Evolutionary conservation across 2,329 filamentous ascomycete species (phyloP), one percentile per base, ranked within the genome.

Genomic region (Aspergillus chevalieri): DNA sequence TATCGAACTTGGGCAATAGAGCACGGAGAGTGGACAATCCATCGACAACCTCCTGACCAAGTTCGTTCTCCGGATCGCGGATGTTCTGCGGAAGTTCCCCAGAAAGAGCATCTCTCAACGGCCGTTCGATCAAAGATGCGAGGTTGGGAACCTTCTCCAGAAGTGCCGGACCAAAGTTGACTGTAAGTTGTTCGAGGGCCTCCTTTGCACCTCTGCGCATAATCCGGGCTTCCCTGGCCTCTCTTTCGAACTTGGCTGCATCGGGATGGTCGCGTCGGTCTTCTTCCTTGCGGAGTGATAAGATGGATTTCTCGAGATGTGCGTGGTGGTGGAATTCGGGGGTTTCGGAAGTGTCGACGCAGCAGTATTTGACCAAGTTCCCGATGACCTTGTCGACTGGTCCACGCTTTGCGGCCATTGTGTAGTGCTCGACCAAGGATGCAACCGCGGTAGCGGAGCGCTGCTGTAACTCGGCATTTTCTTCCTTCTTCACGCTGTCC

Each of bases 211-310:
- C 93, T 47, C 94, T 85, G 49, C 93, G 82, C 47, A 92, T 95
- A 59, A 96, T 89, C 15, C 89, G 83, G 15, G 93, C 94, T 43
- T 88, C 88, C 69, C 84, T 92, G 26, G 89, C 89, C 69, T 98
- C 93, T 55, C 80, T 82, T 30, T 93, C 93, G 70, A 91, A 97
- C 64, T 89, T 91, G 28, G 83, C 89, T 22, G 89, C 89, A 72
- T 97, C 92, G 1, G 87, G 83, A 61, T 96, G 91, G 60, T 98
- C 93, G 57, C 91, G 85, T 42, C 93, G 82, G 63, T 98, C 93
- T 70, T 98, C 93, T 65, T 98, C 93, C 71, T 98, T 98, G 59
- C 92, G 89, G 68, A 98, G 84, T 0, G 93, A 97, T 14, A 98
- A 73, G 49, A 98, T 93, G 12, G 86, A 85, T 55, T 84, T 83